A percentile compares a stretch with the other conserved stretches of the same genome.
phyloP scores from a whole-genome alignment of 441 rosid species.

The Corymbia citriodora region DNA sequence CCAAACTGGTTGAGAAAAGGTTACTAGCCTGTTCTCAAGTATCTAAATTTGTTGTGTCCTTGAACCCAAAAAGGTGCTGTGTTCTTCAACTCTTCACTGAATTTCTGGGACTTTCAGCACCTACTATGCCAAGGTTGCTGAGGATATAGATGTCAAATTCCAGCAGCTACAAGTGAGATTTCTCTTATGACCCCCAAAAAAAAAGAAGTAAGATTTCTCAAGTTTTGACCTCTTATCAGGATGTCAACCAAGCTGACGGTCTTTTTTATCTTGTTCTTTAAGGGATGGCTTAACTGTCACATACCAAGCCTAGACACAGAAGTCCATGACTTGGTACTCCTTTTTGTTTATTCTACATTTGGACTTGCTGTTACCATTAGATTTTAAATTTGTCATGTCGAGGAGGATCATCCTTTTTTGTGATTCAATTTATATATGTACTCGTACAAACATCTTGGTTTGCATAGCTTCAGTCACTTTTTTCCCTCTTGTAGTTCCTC shows the following conservation, averaged over 20 bases:
- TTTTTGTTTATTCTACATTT: not conserved
- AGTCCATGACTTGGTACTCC: not conserved
- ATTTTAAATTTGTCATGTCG: not conserved
- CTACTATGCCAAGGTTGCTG: slow-evolving; percentile 44
- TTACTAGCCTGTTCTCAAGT: slow-evolving; percentile 12
- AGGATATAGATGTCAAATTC: slow-evolving; percentile 38
- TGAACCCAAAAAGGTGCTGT: not conserved
- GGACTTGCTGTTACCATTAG: not conserved
- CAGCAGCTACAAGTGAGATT: slow-evolving; percentile 28
- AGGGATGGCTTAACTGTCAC: not conserved
- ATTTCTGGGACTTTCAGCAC: slow-evolving; percentile 25
- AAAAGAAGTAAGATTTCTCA: slow-evolving; percentile 30
- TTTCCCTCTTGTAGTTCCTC: not conserved
- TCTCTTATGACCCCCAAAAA: too few relatives aligned
- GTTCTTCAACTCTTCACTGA: slow-evolving; percentile 3
- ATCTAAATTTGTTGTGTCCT: not conserved
- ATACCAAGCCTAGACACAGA: not conserved
- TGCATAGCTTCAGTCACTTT: not conserved
- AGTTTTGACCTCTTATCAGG: not conserved
- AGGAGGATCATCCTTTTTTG: not conserved
- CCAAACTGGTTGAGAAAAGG: slow-evolving; percentile 50
- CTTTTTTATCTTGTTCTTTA: not conserved
- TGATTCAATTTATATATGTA: not conserved
- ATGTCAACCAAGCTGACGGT: not conserved
- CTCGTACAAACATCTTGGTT: not conserved